Evolutionary conservation across 2,329 filamentous ascomycete species (phyloP), one percentile per base, ranked within the genome.

Genomic region (Alternaria consortialis): DNA sequence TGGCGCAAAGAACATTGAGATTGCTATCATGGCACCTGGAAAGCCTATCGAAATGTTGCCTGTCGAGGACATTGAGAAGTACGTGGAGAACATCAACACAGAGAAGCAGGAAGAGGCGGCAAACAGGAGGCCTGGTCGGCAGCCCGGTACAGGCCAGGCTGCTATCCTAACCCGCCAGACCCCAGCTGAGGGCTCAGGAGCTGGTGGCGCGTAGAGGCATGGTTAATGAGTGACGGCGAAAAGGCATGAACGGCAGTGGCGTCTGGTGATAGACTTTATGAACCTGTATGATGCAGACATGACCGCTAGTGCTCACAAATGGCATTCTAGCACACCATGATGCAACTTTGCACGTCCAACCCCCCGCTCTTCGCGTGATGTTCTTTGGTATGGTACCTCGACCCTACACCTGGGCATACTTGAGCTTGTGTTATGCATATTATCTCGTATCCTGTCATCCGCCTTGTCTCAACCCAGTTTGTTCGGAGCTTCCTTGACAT

Each of bases 81-180:
- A 97, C 77, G 96, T 99, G 77, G 98, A 98, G 89, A 95, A 89
- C 81, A 99, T 99, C 80, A 97, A 99, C 85, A 91, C 94, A 74
- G 96, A 99, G 87, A 99, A 99, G 87, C 94, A 97, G 79, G 95
- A 98, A 81, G 95, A 99, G 84, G 94, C 94, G 25, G 93, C 92
- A 40, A 97, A 93, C 87, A 97, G 97, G 90, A 96, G 97, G 44
- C 79, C 77, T 17, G 82, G 82, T 46, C 79, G 70, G 71, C 87
- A 88, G 63, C 86, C 89, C n/a, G 90, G 89, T 59, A 88, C 86
- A 51, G 89, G 89, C 47, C 89, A 83, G 69, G 88, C 91, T 17
- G 87, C 92, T 43, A 93, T 95, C 74, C 84, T 92, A 75, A 93
- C 92, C 46, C 83, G 80, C 83, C 89, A 83, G 80, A 83, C 76